phyloP scores from a whole-genome alignment of 2,329 filamentous ascomycete species.

The Epichloe typhina region DNA sequence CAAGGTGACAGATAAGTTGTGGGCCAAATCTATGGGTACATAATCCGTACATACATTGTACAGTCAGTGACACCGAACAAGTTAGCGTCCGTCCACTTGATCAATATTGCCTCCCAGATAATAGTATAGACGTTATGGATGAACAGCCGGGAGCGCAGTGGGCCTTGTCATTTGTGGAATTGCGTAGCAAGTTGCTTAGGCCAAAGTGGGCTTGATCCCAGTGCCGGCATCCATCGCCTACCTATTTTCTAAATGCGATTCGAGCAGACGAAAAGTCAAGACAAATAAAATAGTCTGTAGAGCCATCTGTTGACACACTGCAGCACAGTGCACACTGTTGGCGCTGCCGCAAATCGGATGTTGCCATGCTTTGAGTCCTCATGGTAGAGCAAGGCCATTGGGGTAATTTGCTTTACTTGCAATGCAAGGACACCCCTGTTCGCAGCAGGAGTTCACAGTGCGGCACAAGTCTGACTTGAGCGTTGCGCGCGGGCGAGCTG shows the following conservation, averaged over 20 bases:
- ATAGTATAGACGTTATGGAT: background rate
- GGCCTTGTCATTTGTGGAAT: background rate
- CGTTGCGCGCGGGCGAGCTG: background rate
- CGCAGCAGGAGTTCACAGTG: background rate
- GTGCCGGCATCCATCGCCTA: background rate
- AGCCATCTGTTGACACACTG: background rate
- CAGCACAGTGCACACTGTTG: background rate
- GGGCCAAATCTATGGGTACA: background rate
- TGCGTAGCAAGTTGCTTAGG: background rate
- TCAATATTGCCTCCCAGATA: background rate
- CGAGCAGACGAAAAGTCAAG: background rate
- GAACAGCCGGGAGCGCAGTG: background rate
- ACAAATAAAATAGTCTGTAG: too few species aligned
- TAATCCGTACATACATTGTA: background rate
- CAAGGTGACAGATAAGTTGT: background rate
- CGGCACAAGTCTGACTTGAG: background rate
- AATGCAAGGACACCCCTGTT: conserved; percentile 3
- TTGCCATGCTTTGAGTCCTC: background rate
- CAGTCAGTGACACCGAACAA: background rate
- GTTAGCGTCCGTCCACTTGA: background rate
- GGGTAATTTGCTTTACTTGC: background rate
- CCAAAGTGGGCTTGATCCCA: background rate
- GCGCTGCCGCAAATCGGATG: background rate
- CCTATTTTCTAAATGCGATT: background rate
- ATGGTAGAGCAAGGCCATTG: background rate